Evolutionary conservation across 1,139 yeast species (phyloP).

Genomic region (Saccharomyces pastorianus): DNA sequence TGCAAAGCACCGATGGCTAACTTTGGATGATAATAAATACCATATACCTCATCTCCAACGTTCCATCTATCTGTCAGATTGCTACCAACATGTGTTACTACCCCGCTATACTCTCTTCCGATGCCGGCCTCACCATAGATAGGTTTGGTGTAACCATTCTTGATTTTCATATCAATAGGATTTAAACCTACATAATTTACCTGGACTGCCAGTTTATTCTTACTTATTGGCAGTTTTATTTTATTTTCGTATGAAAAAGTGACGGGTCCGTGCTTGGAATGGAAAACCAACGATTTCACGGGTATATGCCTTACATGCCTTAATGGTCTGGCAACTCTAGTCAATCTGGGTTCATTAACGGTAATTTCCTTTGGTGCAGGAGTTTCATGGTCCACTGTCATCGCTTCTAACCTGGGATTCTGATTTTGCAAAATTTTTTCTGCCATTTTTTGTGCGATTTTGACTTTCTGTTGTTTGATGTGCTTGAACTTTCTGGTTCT

Average conservation of each 20-base stretch:
- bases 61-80: conserved; percentile 34
- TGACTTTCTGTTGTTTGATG: background rate
- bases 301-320: conserved; percentile 32
- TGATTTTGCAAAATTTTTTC: conserved; percentile 11
- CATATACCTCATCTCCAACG: too few species aligned
- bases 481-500: background rate
- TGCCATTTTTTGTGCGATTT: conserved; percentile 5
- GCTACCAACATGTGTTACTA: conserved; percentile 50
- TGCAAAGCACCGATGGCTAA: too few species aligned
- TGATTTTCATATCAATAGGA: background rate
- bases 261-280: conserved; percentile 28
- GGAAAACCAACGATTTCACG: conserved; percentile 29
- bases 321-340: conserved; percentile 31
- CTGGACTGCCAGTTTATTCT: conserved; percentile 44
- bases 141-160: conserved; percentile 31
- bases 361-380: conserved; percentile 10
- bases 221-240: conserved; percentile 33
- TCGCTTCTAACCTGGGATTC: conserved; percentile 12
- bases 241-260: conserved; percentile 32
- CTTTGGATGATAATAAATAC: too few species aligned
- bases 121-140: conserved; percentile 44
- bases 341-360: conserved; percentile 9
- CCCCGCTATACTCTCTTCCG: conserved; percentile 66
- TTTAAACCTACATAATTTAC: conserved; percentile 50
- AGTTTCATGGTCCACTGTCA: conserved; percentile 7